Evolutionary conservation across 345 rosid genomes (phyloP).

Genomic region (Schrenkiella parvula): DNA sequence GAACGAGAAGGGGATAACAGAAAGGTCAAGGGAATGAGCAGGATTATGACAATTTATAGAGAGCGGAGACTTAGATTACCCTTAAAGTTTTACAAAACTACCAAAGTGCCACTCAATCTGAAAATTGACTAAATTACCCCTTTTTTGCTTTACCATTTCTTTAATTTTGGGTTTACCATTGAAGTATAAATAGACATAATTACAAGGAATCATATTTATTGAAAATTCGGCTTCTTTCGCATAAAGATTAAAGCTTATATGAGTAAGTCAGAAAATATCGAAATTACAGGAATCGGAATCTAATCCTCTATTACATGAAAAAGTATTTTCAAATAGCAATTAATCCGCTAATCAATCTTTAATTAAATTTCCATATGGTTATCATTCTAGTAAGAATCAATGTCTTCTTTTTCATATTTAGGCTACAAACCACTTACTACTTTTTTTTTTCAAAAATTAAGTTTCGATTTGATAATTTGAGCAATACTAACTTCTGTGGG

Average conservation of each 20-base stretch:
- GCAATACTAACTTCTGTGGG: background rate
- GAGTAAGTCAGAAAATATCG: background rate
- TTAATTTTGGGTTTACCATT: slow-evolving; percentile 12
- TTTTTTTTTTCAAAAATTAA: background rate
- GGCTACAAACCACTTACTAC: background rate
- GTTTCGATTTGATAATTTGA: background rate
- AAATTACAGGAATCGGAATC: background rate
- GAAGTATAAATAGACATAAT: background rate
- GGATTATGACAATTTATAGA: slow-evolving; percentile 40
- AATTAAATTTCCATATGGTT: background rate
- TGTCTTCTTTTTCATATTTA: background rate
- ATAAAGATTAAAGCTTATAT: background rate
- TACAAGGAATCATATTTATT: background rate
- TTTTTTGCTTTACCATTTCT: slow-evolving; percentile 22
- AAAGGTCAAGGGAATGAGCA: background rate
- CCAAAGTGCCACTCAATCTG: background rate
- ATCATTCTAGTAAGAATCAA: background rate
- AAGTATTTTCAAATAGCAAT: background rate
- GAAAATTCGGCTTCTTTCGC: background rate
- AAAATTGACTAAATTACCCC: slow-evolving; percentile 34
- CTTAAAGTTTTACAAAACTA: background rate
- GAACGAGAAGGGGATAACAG: background rate
- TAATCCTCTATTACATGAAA: background rate
- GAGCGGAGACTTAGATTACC: background rate
- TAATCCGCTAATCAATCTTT: background rate